Base-by-base conservation (phyloP, 2,329 filamentous ascomycete genomes). In the Trichoderma endophyticum region DNA sequence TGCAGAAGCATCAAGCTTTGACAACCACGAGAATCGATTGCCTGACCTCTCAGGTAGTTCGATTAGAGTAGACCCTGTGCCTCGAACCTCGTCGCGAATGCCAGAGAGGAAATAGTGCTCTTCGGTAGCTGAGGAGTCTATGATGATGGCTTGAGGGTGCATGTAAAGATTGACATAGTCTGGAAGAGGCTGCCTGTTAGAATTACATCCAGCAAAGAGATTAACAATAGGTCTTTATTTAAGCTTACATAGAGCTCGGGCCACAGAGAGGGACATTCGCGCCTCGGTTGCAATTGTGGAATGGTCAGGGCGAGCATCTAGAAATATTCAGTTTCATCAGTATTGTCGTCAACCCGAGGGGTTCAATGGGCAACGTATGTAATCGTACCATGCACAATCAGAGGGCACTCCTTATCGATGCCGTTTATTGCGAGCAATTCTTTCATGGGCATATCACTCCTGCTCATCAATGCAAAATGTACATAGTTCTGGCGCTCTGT, bases 391-490 rank as follows among this genome's bases (percentile, higher is more conserved):
- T 90, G 86, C 64, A 88, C 84, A 65, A 86, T 83, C 51, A 97
- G 85, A 21, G 88, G 86, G 80, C 96, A 98, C 4, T 81, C 81
- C 59, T 89, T 84, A 61, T 89, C 87, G n/a, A 97, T 87, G 36
- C 94, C 93, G 80, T 98, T 98, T 72, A 97, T 85, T 67, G 89
- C 85, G 76, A 91, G 86, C 36, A 98, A 84, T 39, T 92, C 88
- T 15, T 90, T 86, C 65, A 97, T 81, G 0, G 88, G 83, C 65
- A 97, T 87, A 14, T 91, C 87, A 73, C 90, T 91, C 72, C 91
- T 87, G 64, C 94, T 92, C 82, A 97, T 87, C 4, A 98, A 82
- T 0, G 89, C 91, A 78, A 97, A 91, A 79, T 98, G 95, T 9
- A 98, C 94, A 74, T 90, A 87, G 77, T 90, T 97, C 72, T 87